These are phyloP conservation scores for Gaeumannomyces tritici DNA, from an alignment of 2,329 filamentous ascomycete genomes.

Conservation along the genomic window DNA sequence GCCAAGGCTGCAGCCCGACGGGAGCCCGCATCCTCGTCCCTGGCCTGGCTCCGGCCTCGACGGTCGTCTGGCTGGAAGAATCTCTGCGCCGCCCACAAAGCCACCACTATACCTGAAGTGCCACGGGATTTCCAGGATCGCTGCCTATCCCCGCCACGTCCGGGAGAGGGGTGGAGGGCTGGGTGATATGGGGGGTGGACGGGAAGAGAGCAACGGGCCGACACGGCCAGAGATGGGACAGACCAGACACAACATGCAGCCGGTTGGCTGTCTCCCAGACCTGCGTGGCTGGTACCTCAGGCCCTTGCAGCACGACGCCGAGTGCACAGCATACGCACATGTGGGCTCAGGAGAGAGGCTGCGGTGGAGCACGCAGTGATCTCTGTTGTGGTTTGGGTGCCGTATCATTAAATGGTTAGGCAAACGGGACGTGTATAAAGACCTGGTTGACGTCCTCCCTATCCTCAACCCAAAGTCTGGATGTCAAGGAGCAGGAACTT, in stretches of 20 bases:
- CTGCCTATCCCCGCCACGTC: neutral
- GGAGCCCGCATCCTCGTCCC: too few species aligned
- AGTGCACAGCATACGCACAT: neutral
- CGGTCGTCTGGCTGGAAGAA: neutral
- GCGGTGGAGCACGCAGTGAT: neutral
- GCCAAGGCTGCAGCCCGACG: neutral
- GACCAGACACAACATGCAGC: neutral
- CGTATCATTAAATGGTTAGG: neutral
- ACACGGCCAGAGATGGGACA: neutral
- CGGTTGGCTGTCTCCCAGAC: neutral
- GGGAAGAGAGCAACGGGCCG: neutral
- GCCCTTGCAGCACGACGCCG: neutral
- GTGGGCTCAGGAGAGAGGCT: neutral
- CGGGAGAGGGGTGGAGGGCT: neutral
- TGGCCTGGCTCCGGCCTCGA: too few species aligned
- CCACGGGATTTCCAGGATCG: neutral
- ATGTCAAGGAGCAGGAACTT: neutral
- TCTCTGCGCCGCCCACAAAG: neutral
- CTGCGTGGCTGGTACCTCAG: neutral
- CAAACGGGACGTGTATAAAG: neutral
- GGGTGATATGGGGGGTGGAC: neutral
- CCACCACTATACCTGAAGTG: neutral
- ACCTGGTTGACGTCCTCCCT: neutral
- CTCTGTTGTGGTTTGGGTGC: neutral
- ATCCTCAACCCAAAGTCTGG: neutral